Conservation (phyloP, 345 rosid genomes). For the Eucalyptus marginata region DNA sequence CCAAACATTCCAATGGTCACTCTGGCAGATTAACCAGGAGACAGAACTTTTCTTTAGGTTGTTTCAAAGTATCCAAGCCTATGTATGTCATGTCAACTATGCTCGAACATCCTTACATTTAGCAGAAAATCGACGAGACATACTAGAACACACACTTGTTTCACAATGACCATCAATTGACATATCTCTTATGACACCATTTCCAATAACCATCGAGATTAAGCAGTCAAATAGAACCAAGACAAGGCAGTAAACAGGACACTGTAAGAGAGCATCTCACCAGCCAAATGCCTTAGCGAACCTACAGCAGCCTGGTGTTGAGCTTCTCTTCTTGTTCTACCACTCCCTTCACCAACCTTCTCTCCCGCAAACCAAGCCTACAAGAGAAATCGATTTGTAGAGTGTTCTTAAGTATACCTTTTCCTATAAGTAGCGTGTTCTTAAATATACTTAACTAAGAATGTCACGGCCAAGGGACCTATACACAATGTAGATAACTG, state of each 20-base stretch:
- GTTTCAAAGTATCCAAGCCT: not conserved
- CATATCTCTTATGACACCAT: not conserved
- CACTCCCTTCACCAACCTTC: conserved; percentile 74
- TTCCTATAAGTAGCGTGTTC: not conserved
- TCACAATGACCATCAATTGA: not conserved
- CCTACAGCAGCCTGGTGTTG: conserved; percentile 67
- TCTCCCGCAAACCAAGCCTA: conserved; percentile 87
- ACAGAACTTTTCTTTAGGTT: not conserved
- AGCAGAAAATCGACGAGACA: not conserved
- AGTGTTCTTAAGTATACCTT: not conserved
- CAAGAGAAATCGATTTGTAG: not conserved
- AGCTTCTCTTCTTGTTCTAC: conserved; percentile 85
- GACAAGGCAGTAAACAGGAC: not conserved
- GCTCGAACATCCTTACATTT: not conserved
- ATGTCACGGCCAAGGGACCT: not conserved
- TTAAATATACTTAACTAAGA: not conserved
- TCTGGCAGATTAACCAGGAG: not conserved
- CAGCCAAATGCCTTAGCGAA: conserved; percentile 63
- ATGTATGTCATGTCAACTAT: not conserved
- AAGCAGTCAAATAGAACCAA: not conserved
- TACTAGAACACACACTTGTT: not conserved
- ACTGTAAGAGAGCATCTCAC: conserved; percentile 27
- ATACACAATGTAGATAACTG: not conserved
- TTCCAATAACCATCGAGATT: not conserved
- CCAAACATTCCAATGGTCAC: not conserved